phyloP scores from a whole-genome alignment of 1,139 yeast species.

The Debaryomyces sp. region DNA sequence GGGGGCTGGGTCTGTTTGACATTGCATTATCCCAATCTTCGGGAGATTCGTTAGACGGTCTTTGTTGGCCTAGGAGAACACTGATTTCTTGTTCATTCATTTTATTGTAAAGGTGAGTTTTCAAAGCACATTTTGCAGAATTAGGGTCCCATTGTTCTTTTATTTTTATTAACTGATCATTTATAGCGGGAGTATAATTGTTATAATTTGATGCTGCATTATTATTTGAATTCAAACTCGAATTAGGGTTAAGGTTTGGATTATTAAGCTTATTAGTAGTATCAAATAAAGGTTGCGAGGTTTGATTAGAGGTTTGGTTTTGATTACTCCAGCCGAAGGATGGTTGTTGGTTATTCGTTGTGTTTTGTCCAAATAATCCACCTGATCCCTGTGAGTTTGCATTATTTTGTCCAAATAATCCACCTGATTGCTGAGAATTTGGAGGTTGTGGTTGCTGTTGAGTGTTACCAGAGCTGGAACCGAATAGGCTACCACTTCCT shows the following conservation, averaged over 20 bases:
- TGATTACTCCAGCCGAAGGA: slow-evolving; percentile 33
- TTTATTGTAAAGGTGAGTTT: slow-evolving; percentile 85
- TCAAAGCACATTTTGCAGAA: slow-evolving; percentile 73
- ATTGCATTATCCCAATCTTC: slow-evolving; percentile 94
- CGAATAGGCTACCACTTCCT: slow-evolving; percentile 17
- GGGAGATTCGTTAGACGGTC: slow-evolving; percentile 80
- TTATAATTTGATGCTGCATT: slow-evolving; percentile 7
- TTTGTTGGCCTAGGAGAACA: slow-evolving; percentile 59
- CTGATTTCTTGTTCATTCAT: slow-evolving; percentile 66
- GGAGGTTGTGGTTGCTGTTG: slow-evolving; percentile 7
- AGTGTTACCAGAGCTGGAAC: slow-evolving; percentile 10
- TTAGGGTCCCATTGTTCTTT: slow-evolving; percentile 93
- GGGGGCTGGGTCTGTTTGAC: slow-evolving; percentile 67
- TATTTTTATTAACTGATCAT: slow-evolving; percentile 78
- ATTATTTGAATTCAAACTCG: slow-evolving; percentile 2
- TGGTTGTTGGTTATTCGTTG: slow-evolving; percentile 30
- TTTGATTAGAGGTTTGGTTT: slow-evolving; percentile 15
- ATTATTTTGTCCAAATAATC: too few relatives aligned
- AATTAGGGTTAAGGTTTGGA: not conserved
- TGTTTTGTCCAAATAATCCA: slow-evolving; percentile 18
- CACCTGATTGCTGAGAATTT: slow-evolving; percentile 11
- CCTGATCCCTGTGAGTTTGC: too few relatives aligned
- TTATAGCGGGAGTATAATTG: slow-evolving; percentile 68
- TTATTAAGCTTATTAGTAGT: slow-evolving; percentile 13
- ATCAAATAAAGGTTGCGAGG: slow-evolving; percentile 15